Conservation (phyloP, 495 filamentous ascomycete species). For the Aspergillus mulundensis region DNA sequence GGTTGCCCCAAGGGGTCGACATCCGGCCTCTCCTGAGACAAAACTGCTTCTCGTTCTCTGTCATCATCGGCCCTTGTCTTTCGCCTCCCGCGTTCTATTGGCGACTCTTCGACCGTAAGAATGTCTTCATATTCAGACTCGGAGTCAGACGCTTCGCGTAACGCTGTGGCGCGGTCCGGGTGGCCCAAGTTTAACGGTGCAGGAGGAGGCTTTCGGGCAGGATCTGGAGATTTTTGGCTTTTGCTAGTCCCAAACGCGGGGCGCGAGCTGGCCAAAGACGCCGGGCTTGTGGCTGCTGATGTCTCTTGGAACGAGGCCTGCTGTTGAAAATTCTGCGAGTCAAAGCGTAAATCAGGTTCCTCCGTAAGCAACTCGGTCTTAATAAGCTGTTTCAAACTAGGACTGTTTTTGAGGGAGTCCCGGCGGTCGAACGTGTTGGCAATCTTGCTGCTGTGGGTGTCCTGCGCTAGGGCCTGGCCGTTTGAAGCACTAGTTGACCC, state of each 20-base stretch:
- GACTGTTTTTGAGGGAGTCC: constrained; percentile 1
- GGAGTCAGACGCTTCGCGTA: constrained; percentile 54
- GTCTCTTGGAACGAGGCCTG: constrained; percentile 16
- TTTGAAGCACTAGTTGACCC: background rate
- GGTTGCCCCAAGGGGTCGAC: background rate
- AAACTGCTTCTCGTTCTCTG: constrained; percentile 63
- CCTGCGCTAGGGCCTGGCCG: background rate
- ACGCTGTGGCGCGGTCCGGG: constrained; percentile 33
- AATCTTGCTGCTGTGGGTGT: background rate
- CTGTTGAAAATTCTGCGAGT: constrained; percentile 10
- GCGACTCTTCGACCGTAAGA: constrained; percentile 59
- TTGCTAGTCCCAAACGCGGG: constrained; percentile 18
- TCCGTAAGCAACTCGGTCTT: background rate
- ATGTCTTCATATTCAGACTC: constrained; percentile 84
- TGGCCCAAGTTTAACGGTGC: constrained; percentile 72
- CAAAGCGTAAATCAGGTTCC: constrained; percentile 2
- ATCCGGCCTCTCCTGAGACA: constrained; percentile 50
- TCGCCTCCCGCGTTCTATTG: constrained; percentile 67
- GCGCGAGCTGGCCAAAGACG: constrained; percentile 15
- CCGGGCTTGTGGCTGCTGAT: constrained; percentile 17
- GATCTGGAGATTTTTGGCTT: constrained; percentile 41
- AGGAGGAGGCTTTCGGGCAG: constrained; percentile 75
- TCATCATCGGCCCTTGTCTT: constrained; percentile 90
- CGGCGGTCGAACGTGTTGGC: background rate
- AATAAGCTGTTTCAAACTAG: constrained; percentile 5